phyloP scores from a whole-genome alignment of 2,329 filamentous ascomycete species.

The Fusarium napiforme region DNA sequence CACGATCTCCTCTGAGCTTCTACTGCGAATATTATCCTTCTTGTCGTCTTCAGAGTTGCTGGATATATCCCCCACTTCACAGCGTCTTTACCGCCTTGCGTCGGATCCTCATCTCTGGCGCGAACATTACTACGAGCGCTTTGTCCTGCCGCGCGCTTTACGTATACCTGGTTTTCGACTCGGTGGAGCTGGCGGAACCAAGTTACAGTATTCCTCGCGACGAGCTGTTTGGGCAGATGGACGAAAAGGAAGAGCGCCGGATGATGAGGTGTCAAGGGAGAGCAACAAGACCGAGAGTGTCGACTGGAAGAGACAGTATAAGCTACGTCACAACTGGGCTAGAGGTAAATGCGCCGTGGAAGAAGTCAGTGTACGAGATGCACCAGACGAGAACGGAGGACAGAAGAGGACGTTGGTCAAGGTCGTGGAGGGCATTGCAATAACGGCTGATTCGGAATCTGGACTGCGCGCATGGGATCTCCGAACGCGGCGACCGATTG shows the following conservation, averaged over 20 bases:
- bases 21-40: constrained; percentile 84
- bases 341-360: constrained; percentile 82
- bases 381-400: constrained; percentile 47
- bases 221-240: constrained; percentile 59
- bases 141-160: constrained; percentile 83
- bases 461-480: constrained; percentile 85
- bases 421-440: constrained; percentile 78
- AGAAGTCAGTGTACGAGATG: constrained; percentile 71
- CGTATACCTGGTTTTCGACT: constrained; percentile 74
- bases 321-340: constrained; percentile 90
- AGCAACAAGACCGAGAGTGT: constrained; percentile 51
- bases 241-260: constrained; percentile 56
- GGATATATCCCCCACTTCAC: constrained; percentile 72
- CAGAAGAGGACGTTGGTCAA: constrained; percentile 76
- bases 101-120: constrained; percentile 93
- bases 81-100: constrained; percentile 76
- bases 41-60: constrained; percentile 77
- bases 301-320: constrained; percentile 91
- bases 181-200: constrained; percentile 45
- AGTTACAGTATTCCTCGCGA: constrained; percentile 58
- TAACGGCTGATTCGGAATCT: constrained; percentile 75
- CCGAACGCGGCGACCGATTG: constrained; percentile 70
- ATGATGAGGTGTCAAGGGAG: constrained; percentile 42
- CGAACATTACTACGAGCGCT: constrained; percentile 84
- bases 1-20: constrained; percentile 84